Base-by-base conservation (phyloP, 2,329 filamentous ascomycete species). In the Shiraia sp. region DNA sequence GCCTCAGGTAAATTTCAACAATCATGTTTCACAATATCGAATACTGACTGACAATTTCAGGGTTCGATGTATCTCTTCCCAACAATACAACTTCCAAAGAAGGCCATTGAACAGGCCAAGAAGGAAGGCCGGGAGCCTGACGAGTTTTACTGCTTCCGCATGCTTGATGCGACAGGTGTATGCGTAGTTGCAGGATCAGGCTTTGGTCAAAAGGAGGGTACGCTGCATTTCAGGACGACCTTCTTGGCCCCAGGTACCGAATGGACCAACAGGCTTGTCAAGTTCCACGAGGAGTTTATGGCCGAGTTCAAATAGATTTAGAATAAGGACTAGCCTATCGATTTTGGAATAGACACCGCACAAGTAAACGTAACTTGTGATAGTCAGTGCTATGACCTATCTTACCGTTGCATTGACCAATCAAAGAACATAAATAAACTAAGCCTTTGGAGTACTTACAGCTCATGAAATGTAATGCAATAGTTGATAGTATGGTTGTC, bases 51-150 rank as follows among this genome's bases (percentile, higher is more conserved):
- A 26, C 25, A 5, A 3, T 23, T 8, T 7, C 53, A 96, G 80
- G 93, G 93, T 47, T 86, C 88, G 68, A 99, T 99, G 93, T 99
- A 99, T 76, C 87, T 99, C 62, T 99, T 97, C 82, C 93, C 93
- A 16, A 93, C 89, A 58, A 95, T 99, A 73, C 83, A 77, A 24
- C 77, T 99, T 16, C 82, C 93, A 2, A 58, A 73, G 16, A 89
- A 88, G 73, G 93, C 90, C 28, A 72, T 85, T 49, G 85, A 86
- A 53, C 88, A 88, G 12, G 93, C 93, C 24, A 66, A 76, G 59
- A 67, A 85, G 48, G 88, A 90, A 68, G 83, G 83, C 59, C 87
- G 87, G 63, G 76, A 79, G 10, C 75, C 92, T 1, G 93, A 99
- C 62, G 92, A 97, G 72, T 96, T 95, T 75, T 99, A 99, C 79